These are phyloP conservation scores for Bryoglossum gracile DNA, from an alignment of 495 filamentous ascomycete genomes.

Conservation along the genomic window DNA sequence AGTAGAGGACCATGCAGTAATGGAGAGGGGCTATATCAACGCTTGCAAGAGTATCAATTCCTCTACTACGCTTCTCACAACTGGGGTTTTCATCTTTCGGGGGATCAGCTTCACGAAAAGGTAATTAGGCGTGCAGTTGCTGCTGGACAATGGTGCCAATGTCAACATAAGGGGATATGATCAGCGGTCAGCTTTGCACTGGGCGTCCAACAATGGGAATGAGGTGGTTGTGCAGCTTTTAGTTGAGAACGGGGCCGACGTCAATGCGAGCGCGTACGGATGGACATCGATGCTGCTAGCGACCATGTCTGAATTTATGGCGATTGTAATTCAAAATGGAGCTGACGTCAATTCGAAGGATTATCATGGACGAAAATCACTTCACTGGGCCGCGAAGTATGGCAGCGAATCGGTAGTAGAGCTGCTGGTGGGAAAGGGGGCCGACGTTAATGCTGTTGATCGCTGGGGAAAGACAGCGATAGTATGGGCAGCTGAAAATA, in stretches of 20 bases:
- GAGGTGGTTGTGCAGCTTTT: not conserved
- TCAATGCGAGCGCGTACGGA: too few species aligned
- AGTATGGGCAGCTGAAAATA: not conserved
- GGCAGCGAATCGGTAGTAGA: conserved; percentile 14
- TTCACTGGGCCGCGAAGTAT: not conserved
- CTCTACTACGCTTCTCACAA: conserved; percentile 6
- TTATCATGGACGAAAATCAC: not conserved
- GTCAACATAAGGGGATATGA: not conserved
- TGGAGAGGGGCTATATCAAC: conserved; percentile 25
- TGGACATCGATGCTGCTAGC: too few species aligned
- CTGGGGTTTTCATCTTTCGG: conserved; percentile 9
- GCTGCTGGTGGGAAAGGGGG: conserved; percentile 20
- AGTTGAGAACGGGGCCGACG: not conserved
- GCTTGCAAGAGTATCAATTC: conserved; percentile 12
- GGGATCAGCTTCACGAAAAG: conserved; percentile 1
- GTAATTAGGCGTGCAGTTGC: not conserved
- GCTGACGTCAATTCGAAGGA: not conserved
- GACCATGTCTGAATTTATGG: too few species aligned
- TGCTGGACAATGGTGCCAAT: not conserved
- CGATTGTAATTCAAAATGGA: too few species aligned
- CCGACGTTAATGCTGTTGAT: conserved; percentile 19
- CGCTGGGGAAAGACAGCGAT: not conserved
- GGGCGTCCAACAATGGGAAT: conserved; percentile 5
- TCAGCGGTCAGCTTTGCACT: not conserved
- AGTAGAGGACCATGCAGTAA: conserved; percentile 1